These are phyloP conservation scores for Vitis amurensis DNA, from an alignment of 164 flowering plant genomes.

Conservation along the genomic window DNA sequence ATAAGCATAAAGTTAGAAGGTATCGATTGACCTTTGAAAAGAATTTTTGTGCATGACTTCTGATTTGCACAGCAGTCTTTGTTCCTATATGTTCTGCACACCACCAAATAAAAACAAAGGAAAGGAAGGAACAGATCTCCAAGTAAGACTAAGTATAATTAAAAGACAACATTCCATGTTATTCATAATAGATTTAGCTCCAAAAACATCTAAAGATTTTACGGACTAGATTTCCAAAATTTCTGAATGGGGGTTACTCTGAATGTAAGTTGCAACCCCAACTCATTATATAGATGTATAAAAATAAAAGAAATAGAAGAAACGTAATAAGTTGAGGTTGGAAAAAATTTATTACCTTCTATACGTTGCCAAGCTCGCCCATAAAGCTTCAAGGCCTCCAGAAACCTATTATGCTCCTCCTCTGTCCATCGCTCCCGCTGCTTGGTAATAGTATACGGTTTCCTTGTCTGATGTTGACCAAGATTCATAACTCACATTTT, in stretches of 20 bases:
- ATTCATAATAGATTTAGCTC: constrained; percentile 6
- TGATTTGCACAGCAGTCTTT: constrained; percentile 97
- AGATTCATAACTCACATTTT: neutral
- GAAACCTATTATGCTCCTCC: constrained; percentile 90
- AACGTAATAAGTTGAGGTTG: neutral
- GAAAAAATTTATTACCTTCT: constrained; percentile 58
- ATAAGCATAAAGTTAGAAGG: too few relatives aligned
- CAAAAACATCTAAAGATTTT: neutral
- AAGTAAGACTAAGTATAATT: constrained; percentile 24
- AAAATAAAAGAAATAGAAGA: neutral
- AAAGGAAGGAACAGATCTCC: constrained; percentile 20
- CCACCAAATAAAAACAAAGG: constrained; percentile 26
- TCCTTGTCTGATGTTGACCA: constrained; percentile 59
- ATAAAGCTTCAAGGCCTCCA: constrained; percentile 88
- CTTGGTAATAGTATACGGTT: constrained; percentile 92
- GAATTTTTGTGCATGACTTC: constrained; percentile 99
- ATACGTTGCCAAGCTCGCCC: constrained; percentile 99
- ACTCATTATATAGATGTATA: neutral
- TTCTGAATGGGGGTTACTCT: neutral
- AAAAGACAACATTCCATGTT: constrained; percentile 11
- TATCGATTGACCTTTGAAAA: constrained; percentile 79
- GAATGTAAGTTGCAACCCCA: neutral
- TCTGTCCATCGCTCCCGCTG: constrained; percentile 97
- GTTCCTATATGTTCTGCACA: constrained; percentile 93
- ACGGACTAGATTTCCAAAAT: neutral